These are phyloP conservation scores for Aspergillus ochraceus DNA, from an alignment of 2,329 filamentous ascomycete genomes.

Conservation along the genomic window DNA sequence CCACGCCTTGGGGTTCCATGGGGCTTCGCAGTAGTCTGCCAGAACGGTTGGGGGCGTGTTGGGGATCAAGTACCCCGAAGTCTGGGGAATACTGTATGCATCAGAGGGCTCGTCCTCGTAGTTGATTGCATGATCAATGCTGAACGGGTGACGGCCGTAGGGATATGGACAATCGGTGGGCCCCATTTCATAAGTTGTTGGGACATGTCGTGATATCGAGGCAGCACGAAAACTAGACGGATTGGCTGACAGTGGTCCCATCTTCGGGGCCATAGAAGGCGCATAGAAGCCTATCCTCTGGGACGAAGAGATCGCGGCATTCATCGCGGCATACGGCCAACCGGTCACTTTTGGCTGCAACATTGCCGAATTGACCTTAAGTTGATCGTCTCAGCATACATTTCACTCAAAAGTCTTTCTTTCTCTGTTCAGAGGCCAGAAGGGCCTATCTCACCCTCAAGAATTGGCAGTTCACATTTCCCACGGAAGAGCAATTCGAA, in stretches of 20 bases:
- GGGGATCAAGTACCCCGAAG: conserved; percentile 38
- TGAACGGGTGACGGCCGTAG: conserved; percentile 24
- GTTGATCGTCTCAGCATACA: conserved; percentile 2
- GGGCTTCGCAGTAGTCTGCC: conserved; percentile 27
- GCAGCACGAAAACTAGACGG: conserved; percentile 19
- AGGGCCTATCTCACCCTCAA: conserved; percentile 61
- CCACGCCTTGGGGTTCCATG: conserved; percentile 33
- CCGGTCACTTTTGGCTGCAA: conserved; percentile 25
- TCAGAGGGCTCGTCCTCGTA: conserved; percentile 37
- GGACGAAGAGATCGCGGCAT: conserved; percentile 17
- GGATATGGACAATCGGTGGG: conserved; percentile 17
- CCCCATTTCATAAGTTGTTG: conserved; percentile 30
- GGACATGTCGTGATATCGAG: conserved; percentile 18
- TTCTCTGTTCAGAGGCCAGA: neutral
- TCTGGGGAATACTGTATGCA: conserved; percentile 31
- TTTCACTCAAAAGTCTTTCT: neutral
- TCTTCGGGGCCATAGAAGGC: conserved; percentile 13
- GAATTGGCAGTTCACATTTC: conserved; percentile 68
- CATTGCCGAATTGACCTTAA: conserved; percentile 36
- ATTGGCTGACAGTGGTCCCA: conserved; percentile 15
- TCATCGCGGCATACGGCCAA: conserved; percentile 31
- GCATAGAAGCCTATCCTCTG: conserved; percentile 23
- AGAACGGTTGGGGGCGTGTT: conserved; percentile 31
- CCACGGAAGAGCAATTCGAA: conserved; percentile 76
- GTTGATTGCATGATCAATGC: conserved; percentile 22